Evolutionary conservation across 2,329 filamentous ascomycete species (phyloP), one percentile per base, ranked within the genome.

Genomic region (Moelleriella libera): DNA sequence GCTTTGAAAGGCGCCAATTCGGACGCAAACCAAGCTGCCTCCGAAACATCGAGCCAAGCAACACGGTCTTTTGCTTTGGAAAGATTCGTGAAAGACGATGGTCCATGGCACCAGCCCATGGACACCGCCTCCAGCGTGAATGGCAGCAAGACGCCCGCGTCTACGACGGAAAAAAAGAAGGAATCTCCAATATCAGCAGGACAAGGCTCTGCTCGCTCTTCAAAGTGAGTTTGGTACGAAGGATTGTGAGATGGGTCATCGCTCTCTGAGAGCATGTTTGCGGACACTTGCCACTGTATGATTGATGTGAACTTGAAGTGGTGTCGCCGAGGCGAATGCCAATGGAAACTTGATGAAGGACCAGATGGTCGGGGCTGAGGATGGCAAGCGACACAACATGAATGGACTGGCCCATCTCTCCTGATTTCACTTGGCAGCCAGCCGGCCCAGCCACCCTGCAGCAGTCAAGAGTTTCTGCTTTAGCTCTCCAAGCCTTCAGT

Each of bases 91-190:
- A 39, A 9, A 10, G 44, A 50, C 12, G 48, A 46, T 1, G 48
- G 48, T 8, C 46, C 48, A 14, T 47, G 46, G 48, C 40, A 47
- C 32, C 43, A 45, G 29, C 44, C 44, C 40, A 40, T 43, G 21
- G 46, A 44, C 21, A 45, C 31, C 11, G 11, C 40, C 21, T 28
- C 48, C 7, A 40, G 12, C 32, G 30, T 30, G 7, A 39, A 30
- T 30, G 39, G 11, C 10, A 11, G n/a, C 9, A 9, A 41, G 40
- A 21, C 10, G 40, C 8, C 34, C 4, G 40, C 40, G 39, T 29
- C 44, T 31, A 9, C 6, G n/a, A 44, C n/a, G 8, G 21, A 29
- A 7, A 7, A 7, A 34, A 31, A 14, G 39, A 39, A 34, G 29
- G 31, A 41, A 12, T 21, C 21, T 21, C 14, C 39, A 30, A 4